Evolutionary conservation across 768 basidiomycete genomes (phyloP).

Genomic region (Pisolithus orientalis): DNA sequence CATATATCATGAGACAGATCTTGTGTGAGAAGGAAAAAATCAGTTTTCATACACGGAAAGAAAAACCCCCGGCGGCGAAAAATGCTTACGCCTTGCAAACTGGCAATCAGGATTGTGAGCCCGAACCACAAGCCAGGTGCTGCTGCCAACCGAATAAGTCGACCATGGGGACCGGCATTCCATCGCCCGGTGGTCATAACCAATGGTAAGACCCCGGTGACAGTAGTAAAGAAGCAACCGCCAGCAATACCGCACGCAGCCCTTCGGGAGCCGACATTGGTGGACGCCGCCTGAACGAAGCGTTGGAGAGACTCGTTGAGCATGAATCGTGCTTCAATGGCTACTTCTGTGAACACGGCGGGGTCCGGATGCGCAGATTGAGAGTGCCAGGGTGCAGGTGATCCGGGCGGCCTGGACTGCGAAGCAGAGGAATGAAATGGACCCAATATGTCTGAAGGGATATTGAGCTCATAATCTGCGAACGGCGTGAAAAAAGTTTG

Average conservation of each 20-base stretch:
- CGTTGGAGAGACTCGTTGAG: conserved; percentile 58
- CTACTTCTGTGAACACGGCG: conserved; percentile 53
- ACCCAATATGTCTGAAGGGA: conserved; percentile 59
- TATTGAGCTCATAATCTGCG: conserved; percentile 64
- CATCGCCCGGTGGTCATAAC: conserved; percentile 42
- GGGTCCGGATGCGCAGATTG: conserved; percentile 55
- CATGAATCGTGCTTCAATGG: conserved; percentile 49
- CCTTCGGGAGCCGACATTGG: conserved; percentile 61
- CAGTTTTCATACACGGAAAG: not conserved
- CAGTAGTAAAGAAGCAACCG: conserved; percentile 44
- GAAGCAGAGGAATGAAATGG: conserved; percentile 40
- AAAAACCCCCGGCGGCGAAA: not conserved
- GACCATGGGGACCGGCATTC: conserved; percentile 21
- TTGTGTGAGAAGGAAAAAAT: conserved; percentile 8
- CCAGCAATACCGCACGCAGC: conserved; percentile 66
- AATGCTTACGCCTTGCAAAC: conserved; percentile 54
- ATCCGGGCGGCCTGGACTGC: conserved; percentile 4
- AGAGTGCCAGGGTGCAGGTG: conserved; percentile 18
- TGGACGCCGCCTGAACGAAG: conserved; percentile 64
- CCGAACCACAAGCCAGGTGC: conserved; percentile 71
- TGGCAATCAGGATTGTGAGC: conserved; percentile 52
- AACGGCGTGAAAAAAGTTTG: conserved; percentile 75
- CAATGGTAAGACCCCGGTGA: conserved; percentile 45
- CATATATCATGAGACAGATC: conserved; percentile 68
- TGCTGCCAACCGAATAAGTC: conserved; percentile 54